These are phyloP conservation scores for Chalciporus piperatus DNA, from an alignment of 768 basidiomycete species.

Conservation along the genomic window DNA sequence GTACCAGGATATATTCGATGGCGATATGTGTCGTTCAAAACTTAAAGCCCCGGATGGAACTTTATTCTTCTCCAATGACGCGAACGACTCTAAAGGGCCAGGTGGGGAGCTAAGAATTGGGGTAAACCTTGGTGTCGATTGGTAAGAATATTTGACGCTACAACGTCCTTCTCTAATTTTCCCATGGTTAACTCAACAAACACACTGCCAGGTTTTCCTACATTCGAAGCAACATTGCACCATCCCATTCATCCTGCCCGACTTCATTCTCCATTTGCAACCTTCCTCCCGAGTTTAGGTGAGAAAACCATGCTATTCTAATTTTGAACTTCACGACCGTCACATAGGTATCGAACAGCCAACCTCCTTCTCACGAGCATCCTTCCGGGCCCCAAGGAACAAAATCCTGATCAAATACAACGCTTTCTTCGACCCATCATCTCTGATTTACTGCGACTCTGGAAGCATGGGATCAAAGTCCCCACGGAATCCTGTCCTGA, in stretches of 20 bases:
- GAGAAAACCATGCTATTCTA: too few relatives aligned
- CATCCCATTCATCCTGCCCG: slow-evolving; percentile 35
- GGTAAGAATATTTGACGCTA: too few relatives aligned
- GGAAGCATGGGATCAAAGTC: slow-evolving; percentile 23
- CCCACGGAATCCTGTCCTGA: slow-evolving; percentile 22
- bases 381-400: slow-evolving; percentile 30
- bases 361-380: slow-evolving; percentile 25
- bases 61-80: slow-evolving; percentile 26
- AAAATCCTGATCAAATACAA: slow-evolving; percentile 25
- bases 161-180: too few relatives aligned
- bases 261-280: slow-evolving; percentile 35
- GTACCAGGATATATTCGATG: slow-evolving; percentile 28
- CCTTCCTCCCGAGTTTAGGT: slow-evolving; percentile 27
- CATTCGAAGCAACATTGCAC: slow-evolving; percentile 32
- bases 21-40: slow-evolving; percentile 17
- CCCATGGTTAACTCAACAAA: too few relatives aligned
- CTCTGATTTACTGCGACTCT: slow-evolving; percentile 26
- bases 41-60: slow-evolving; percentile 5
- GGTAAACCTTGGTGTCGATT: slow-evolving; percentile 31
- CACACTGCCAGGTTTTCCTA: slow-evolving; percentile 37
- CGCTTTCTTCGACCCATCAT: slow-evolving; percentile 24
- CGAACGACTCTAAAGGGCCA: slow-evolving; percentile 1
- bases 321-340: too few relatives aligned
- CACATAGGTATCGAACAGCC: slow-evolving; percentile 25
- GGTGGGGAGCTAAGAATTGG: slow-evolving; percentile 30